Percentiles rank a stretch among this genome's conserved stretches.
These are phyloP conservation scores for Leishmania braziliensis DNA, from an alignment of 208 protist genomes.

Conservation along the genomic window DNA sequence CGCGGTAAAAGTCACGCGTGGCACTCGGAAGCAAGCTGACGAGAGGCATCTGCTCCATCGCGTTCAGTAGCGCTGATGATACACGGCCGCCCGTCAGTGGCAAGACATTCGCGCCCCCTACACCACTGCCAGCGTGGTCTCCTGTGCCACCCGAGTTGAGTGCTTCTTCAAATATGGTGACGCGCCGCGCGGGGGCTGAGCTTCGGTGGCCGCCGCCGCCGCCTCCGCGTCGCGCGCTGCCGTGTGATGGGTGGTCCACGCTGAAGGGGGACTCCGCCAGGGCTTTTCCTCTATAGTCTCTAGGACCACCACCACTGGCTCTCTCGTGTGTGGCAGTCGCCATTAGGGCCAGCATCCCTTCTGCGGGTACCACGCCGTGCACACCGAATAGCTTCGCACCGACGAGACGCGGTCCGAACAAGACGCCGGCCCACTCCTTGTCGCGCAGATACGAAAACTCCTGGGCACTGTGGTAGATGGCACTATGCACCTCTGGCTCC, in stretches of 20 bases:
- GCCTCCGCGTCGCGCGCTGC: neutral
- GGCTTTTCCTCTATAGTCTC: neutral
- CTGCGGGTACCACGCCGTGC: conserved; percentile 33
- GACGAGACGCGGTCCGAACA: conserved; percentile 45
- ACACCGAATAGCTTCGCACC: conserved; percentile 21
- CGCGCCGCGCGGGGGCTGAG: conserved; percentile 24
- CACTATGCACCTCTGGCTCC: conserved; percentile 53
- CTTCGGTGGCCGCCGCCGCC: neutral
- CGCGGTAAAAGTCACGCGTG: conserved; percentile 36
- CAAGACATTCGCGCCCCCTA: neutral
- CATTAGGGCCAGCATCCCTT: conserved; percentile 22
- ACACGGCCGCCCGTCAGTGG: conserved; percentile 28
- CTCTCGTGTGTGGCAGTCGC: neutral
- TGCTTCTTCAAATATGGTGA: conserved; percentile 44
- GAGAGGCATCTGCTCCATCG: conserved; percentile 53
- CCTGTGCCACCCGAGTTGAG: neutral
- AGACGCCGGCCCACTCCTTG: conserved; percentile 45
- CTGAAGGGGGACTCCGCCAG: neutral
- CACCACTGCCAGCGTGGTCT: conserved; percentile 2
- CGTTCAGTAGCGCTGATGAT: conserved; percentile 44
- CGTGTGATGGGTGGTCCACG: neutral
- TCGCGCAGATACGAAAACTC: conserved; percentile 46
- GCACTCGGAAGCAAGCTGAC: conserved; percentile 38
- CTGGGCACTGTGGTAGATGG: conserved; percentile 56
- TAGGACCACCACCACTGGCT: neutral